A percentile compares a stretch with the other conserved stretches of the same genome.
Conservation (phyloP, 768 basidiomycete species). For the Calocybe indica region DNA sequence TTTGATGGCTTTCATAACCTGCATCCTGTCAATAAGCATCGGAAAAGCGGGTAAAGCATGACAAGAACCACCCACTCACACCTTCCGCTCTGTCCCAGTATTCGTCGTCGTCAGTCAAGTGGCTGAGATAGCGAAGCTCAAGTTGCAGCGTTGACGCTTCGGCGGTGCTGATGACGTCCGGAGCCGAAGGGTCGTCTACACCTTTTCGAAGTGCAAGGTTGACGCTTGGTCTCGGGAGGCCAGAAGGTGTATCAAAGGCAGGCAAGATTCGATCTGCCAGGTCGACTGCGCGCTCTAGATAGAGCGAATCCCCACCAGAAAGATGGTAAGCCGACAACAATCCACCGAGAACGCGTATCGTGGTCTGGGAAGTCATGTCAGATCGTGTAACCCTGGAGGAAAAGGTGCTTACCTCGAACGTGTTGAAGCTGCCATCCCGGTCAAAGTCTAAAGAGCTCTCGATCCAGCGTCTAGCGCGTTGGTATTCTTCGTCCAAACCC, state of each 20-base stretch:
- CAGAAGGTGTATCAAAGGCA: conserved; percentile 76
- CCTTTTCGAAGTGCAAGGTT: conserved; percentile 65
- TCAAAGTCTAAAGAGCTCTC: conserved; percentile 66
- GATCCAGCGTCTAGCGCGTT: conserved; percentile 77
- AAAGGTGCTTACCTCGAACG: conserved; percentile 65
- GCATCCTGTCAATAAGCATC: background rate
- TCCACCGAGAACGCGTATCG: conserved; percentile 89
- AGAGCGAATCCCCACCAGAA: conserved; percentile 64
- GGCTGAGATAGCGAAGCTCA: conserved; percentile 81
- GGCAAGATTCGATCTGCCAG: conserved; percentile 81
- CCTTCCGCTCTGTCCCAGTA: conserved; percentile 85
- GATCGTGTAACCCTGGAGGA: background rate
- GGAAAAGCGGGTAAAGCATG: background rate
- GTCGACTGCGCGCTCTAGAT: conserved; percentile 72
- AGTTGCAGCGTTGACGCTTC: conserved; percentile 87
- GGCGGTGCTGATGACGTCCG: conserved; percentile 69
- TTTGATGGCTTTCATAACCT: conserved; percentile 69
- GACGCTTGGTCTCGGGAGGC: conserved; percentile 71
- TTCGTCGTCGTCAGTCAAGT: conserved; percentile 65
- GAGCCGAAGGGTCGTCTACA: conserved; percentile 51
- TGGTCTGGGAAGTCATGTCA: conserved; percentile 53
- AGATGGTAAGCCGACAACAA: conserved; percentile 84
- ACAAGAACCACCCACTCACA: conserved; percentile 27
- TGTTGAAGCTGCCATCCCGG: conserved; percentile 75
- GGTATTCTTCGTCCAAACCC: conserved; percentile 78